A percentile compares a stretch with the other conserved stretches of the same genome.
phyloP scores from a whole-genome alignment of 2,329 filamentous ascomycete genomes.

The Cryphonectria carpinicola region DNA sequence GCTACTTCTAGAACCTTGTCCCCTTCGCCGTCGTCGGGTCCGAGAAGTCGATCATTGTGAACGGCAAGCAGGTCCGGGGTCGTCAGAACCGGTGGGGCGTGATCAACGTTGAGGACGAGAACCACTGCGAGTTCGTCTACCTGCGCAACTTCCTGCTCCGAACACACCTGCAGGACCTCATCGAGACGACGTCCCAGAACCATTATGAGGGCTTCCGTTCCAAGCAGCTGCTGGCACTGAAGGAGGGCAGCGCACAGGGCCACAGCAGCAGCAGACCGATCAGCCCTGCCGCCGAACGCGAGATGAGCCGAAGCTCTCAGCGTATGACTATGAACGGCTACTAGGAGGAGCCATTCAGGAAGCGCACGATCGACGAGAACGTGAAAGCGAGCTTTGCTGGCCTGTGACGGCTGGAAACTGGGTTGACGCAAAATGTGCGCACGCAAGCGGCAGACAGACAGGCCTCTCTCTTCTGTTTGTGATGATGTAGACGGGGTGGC shows the following conservation, averaged over 20 bases:
- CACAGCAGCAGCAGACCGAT: conserved; percentile 89
- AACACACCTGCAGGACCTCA: conserved; percentile 96
- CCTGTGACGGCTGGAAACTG: conserved; percentile 25
- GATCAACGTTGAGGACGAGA: conserved; percentile 99
- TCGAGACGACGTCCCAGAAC: conserved; percentile 99
- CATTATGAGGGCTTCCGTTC: conserved; percentile 99
- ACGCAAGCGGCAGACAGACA: conserved; percentile 18
- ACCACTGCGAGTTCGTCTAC: conserved; percentile 99
- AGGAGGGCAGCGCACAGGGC: conserved; percentile 92
- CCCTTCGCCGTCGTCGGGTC: conserved; percentile 98
- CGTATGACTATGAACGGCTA: conserved; percentile 99
- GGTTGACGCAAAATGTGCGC: conserved; percentile 25
- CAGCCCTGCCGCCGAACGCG: conserved; percentile 90
- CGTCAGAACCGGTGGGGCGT: conserved; percentile 99
- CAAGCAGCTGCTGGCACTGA: conserved; percentile 96
- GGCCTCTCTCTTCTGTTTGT: conserved; percentile 17
- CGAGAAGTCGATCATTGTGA: conserved; percentile 96
- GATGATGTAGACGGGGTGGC: conserved; percentile 21
- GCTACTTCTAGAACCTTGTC: conserved; percentile 72
- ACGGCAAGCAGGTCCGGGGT: conserved; percentile 94
- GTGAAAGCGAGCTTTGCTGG: conserved; percentile 27
- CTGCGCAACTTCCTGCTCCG: conserved; percentile 97
- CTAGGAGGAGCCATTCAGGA: conserved; percentile 52
- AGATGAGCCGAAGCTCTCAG: conserved; percentile 96
- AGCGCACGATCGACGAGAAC: conserved; percentile 29